These are phyloP conservation scores for Magnusiomyces tetraspermus DNA, from an alignment of 1,139 yeast genomes.

Conservation along the genomic window DNA sequence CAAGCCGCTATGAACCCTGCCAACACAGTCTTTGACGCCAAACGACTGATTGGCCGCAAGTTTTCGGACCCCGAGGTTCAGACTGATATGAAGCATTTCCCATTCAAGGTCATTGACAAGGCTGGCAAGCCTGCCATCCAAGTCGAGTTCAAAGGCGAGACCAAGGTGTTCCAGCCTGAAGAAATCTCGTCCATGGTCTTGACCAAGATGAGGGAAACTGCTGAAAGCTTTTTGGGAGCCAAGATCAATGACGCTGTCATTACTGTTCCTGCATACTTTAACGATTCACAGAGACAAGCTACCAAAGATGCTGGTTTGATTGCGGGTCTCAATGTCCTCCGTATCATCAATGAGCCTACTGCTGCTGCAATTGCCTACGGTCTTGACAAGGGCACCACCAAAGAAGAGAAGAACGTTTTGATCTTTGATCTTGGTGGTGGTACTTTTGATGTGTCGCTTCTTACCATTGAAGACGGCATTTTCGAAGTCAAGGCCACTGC, in stretches of 20 bases:
- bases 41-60: slow-evolving; percentile 94
- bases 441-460: slow-evolving; percentile 95
- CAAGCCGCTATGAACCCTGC: slow-evolving; percentile 97
- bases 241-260: slow-evolving; percentile 83
- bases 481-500: slow-evolving; percentile 99
- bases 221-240: slow-evolving; percentile 84
- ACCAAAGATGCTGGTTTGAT: slow-evolving; percentile 96
- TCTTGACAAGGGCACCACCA: slow-evolving; percentile 83
- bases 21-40: slow-evolving; percentile 93
- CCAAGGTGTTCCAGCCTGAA: slow-evolving; percentile 89
- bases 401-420: slow-evolving; percentile 76
- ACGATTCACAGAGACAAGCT: slow-evolving; percentile 95
- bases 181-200: slow-evolving; percentile 92
- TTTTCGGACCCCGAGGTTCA: slow-evolving; percentile 81
- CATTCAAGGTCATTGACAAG: slow-evolving; percentile 83
- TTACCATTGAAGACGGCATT: slow-evolving; percentile 97
- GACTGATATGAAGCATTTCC: slow-evolving; percentile 91
- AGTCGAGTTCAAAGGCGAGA: slow-evolving; percentile 90
- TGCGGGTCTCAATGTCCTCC: slow-evolving; percentile 88
- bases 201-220: slow-evolving; percentile 92
- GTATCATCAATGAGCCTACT: slow-evolving; percentile 94
- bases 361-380: slow-evolving; percentile 98
- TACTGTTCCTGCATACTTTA: slow-evolving; percentile 93
- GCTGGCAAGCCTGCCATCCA: slow-evolving; percentile 82
- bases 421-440: slow-evolving; percentile 98